phyloP scores from a whole-genome alignment of 1,284 basidiomycete genomes.

The Irpex sp. region DNA sequence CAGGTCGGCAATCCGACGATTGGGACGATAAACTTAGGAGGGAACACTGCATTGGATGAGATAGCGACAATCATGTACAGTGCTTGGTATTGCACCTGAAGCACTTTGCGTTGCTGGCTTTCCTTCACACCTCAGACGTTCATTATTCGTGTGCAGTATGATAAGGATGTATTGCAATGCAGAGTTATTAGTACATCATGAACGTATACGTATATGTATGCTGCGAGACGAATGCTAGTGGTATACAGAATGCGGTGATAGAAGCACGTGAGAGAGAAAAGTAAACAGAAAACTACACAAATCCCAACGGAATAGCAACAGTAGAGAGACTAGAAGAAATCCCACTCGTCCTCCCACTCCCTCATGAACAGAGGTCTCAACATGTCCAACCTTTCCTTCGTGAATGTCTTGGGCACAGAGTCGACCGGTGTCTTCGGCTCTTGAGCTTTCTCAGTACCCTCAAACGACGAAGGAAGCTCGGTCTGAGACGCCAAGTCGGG shows the following conservation, averaged over 20 bases:
- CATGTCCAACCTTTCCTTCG: constrained; percentile 2
- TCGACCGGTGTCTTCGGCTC: background rate
- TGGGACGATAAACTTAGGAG: no score
- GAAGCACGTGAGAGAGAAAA: background rate
- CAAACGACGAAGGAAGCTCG: background rate
- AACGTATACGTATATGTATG: no score
- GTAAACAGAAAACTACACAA: background rate
- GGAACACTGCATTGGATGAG: no score
- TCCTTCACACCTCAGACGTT: no score
- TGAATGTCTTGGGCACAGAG: background rate
- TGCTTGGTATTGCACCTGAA: no score
- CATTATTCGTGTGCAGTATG: no score
- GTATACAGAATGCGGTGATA: background rate
- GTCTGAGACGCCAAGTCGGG: background rate
- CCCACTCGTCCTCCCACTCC: constrained; percentile 7
- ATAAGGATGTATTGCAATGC: no score
- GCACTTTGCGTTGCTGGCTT: no score
- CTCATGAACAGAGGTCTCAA: constrained; percentile 2
- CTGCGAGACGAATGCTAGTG: no score
- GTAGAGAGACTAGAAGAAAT: constrained; percentile 4
- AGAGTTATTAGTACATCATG: no score
- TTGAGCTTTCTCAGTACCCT: background rate
- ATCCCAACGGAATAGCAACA: background rate
- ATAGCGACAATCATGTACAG: no score
- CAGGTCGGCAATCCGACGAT: no score